Conservation (phyloP, 2,329 filamentous ascomycete genomes). For the Alternaria sp. region DNA sequence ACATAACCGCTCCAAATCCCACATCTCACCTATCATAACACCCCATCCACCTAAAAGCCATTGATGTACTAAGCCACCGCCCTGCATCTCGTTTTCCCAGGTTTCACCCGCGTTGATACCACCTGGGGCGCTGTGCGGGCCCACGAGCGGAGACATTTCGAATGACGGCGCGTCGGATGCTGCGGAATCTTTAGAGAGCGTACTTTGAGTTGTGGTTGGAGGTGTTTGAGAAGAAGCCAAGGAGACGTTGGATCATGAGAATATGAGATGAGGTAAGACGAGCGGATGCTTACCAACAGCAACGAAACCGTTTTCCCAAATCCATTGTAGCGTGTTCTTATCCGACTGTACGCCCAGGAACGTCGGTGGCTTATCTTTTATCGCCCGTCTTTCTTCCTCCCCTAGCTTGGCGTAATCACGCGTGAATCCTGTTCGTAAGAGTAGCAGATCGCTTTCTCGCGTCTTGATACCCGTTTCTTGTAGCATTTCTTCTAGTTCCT, state of each 20-base stretch:
- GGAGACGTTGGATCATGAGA: neutral
- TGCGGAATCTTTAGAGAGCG: neutral
- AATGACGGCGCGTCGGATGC: constrained; percentile 53
- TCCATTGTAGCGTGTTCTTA: constrained; percentile 49
- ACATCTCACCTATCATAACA: constrained; percentile 50
- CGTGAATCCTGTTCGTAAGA: constrained; percentile 43
- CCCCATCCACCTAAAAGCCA: constrained; percentile 44
- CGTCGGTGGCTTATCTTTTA: constrained; percentile 36
- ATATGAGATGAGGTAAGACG: neutral
- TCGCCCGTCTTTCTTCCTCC: constrained; percentile 28
- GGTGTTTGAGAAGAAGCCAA: neutral
- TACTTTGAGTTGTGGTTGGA: neutral
- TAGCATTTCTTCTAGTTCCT: constrained; percentile 40
- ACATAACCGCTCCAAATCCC: constrained; percentile 58
- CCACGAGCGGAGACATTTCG: constrained; percentile 51
- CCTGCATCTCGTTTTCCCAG: constrained; percentile 46
- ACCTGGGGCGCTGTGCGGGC: constrained; percentile 38
- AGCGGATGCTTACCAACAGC: constrained; percentile 43
- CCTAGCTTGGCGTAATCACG: constrained; percentile 44
- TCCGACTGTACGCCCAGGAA: constrained; percentile 52
- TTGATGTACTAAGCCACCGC: constrained; percentile 43
- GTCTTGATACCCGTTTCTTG: constrained; percentile 45
- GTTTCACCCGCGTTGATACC: constrained; percentile 42
- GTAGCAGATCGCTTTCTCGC: constrained; percentile 36
- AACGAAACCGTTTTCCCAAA: constrained; percentile 56